A percentile compares a stretch with the other conserved stretches of the same genome.
These are phyloP conservation scores for Terfezia boudieri DNA, from an alignment of 495 filamentous ascomycete genomes.

Conservation along the genomic window DNA sequence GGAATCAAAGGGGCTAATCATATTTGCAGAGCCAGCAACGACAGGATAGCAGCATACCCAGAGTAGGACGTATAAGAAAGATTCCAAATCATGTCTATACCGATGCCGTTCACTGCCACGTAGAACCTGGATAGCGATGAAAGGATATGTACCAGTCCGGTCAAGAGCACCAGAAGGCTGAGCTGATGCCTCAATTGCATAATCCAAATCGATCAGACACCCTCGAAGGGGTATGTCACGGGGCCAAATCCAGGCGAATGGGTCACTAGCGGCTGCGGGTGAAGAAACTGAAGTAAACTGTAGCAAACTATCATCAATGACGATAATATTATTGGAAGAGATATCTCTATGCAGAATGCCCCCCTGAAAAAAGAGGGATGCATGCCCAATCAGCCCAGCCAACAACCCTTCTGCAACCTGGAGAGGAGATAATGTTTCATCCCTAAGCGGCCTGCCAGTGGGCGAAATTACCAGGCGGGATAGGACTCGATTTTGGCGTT, in stretches of 20 bases:
- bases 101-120: neutral
- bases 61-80: constrained; percentile 7
- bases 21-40: too few relatives aligned
- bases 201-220: neutral
- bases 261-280: neutral
- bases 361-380: neutral
- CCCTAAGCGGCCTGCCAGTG: neutral
- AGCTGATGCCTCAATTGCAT: neutral
- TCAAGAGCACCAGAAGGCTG: constrained; percentile 4
- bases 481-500: neutral
- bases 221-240: neutral
- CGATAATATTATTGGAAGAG: neutral
- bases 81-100: constrained; percentile 11
- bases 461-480: neutral
- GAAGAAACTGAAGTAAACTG: neutral
- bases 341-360: neutral
- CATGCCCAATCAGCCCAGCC: neutral
- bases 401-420: neutral
- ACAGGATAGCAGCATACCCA: neutral
- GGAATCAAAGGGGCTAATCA: too few relatives aligned
- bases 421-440: neutral
- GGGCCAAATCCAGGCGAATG: neutral
- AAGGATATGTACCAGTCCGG: constrained; percentile 7
- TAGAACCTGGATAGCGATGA: constrained; percentile 8
- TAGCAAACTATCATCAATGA: neutral